Conservation (phyloP, 139 green algal species). For the Coccomyxa sp. region DNA sequence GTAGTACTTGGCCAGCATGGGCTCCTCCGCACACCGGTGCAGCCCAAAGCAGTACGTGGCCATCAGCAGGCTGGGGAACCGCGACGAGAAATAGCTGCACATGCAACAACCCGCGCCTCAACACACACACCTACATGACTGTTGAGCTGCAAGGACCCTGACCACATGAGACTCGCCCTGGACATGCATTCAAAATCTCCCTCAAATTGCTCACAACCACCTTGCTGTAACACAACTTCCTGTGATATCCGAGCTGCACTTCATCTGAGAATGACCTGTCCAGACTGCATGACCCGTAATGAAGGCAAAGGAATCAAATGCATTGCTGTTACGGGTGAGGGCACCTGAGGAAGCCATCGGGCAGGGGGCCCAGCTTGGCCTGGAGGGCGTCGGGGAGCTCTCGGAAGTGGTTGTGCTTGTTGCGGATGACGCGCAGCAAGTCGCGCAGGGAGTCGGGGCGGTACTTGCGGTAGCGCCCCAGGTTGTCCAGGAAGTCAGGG, state of each 20-base stretch:
- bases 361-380: constrained; percentile 55
- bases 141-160: background rate
- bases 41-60: constrained; percentile 74
- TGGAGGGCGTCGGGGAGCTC: constrained; percentile 84
- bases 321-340: too few species aligned
- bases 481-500: constrained; percentile 75
- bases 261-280: background rate
- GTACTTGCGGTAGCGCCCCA: constrained; percentile 71
- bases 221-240: background rate
- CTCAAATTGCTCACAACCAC: background rate
- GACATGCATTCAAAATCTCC: background rate
- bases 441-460: constrained; percentile 68
- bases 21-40: constrained; percentile 46
- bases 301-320: background rate
- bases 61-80: constrained; percentile 85
- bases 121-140: background rate
- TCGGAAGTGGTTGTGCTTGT: constrained; percentile 96
- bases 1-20: constrained; percentile 60
- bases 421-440: constrained; percentile 95
- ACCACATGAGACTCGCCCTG: background rate
- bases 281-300: background rate
- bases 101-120: background rate
- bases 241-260: background rate
- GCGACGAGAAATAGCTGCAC: constrained; percentile 67
- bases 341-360: constrained; percentile 56